These are phyloP conservation scores for Domatiomyces catenatus DNA, from an alignment of 2,329 filamentous ascomycete genomes.

Conservation along the genomic window DNA sequence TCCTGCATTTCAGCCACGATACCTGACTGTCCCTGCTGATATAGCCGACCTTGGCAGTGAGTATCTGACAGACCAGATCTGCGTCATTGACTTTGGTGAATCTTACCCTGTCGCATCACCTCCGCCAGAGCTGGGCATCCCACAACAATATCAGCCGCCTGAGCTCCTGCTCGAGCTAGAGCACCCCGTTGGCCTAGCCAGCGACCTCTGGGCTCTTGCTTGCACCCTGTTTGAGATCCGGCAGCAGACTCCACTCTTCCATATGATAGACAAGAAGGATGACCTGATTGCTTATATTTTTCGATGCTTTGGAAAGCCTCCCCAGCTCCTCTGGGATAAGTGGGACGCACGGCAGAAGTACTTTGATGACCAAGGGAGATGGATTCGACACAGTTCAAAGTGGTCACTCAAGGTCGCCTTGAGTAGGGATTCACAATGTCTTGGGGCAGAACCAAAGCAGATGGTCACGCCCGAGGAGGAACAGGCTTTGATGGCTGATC, in stretches of 20 bases:
- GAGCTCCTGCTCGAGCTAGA: neutral
- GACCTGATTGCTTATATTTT: neutral
- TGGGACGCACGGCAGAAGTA: neutral
- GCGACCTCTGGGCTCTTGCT: neutral
- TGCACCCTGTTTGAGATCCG: neutral
- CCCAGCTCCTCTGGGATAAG: neutral
- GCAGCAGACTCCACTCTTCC: neutral
- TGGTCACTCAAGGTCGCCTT: neutral
- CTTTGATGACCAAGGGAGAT: neutral
- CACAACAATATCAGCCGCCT: neutral
- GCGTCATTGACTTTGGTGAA: neutral
- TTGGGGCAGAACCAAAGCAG: neutral
- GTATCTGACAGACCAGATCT: neutral
- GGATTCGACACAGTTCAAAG: neutral
- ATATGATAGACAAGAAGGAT: neutral
- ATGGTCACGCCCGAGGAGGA: neutral
- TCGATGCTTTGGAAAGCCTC: neutral
- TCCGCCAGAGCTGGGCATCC: neutral
- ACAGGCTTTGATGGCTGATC: neutral
- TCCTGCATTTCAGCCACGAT: neutral
- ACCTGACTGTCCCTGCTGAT: neutral
- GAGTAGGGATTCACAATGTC: neutral
- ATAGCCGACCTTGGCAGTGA: neutral
- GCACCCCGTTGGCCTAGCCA: neutral
- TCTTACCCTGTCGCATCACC: neutral